Base-by-base conservation (phyloP, 129 eudicot genomes). In the Flaveria linearis region DNA sequence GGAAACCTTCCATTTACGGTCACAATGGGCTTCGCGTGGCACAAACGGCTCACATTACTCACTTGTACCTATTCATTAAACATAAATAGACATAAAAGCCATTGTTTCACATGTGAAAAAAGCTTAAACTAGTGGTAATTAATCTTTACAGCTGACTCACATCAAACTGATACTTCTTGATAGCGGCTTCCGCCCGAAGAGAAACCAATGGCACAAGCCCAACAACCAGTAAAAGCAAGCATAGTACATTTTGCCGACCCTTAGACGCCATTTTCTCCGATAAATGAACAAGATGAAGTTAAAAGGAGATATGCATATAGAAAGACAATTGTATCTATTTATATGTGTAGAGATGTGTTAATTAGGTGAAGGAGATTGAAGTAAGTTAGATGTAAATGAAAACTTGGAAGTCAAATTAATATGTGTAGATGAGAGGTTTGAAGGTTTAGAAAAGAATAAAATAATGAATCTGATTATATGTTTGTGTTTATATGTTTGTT, bases 91-190 rank as follows among this genome's bases (percentile, higher is more conserved):
- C 1, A 36, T 5, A 5, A 36, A 36, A 36, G 7, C 41, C 41
- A 36, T 36, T 8, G 5, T 36, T 36, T 36, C 41, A 36, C 41
- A 60, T 16, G 39, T 60, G 12, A 60, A 5, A 25, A 60, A 60
- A 22, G n/a, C 41, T 36, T 36, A 36, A 36, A 36, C 41, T 36
- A 36, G 41, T 36, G 41, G 7, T 36, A 36, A 36, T 36, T 36
- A 36, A 36, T 36, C 41, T 36, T 36, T 4, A 5, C 41, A 36
- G 41, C 42, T 43, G 45, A 70, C 86, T 74, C 74, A 82, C 89
- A 85, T 85, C 75, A 42, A 85, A 85, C 69, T 85, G 80, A 71
- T 85, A 85, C 60, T 76, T 82, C 80, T 85, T 85, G 80, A 74
- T 71, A 2, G 86, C 89, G 16, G 89, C 86, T 13, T 79, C 75